A percentile compares a stretch with the other conserved stretches of the same genome.
phyloP scores from a whole-genome alignment of 2,329 filamentous ascomycete species.

The Metarhizium anisopliae region DNA sequence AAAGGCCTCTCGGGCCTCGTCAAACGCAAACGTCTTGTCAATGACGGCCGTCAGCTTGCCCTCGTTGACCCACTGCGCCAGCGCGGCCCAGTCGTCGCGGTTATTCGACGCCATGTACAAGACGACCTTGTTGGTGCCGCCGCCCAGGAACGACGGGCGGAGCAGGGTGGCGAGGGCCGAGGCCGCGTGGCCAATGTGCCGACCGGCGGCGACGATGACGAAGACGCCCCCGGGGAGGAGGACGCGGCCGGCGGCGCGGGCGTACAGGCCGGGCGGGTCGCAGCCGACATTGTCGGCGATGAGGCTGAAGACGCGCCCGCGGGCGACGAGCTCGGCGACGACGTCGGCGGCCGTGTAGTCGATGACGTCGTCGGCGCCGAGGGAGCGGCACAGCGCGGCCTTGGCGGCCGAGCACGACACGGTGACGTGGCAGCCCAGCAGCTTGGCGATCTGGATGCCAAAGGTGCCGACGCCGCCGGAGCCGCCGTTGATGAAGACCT shows the following conservation, averaged over 20 bases:
- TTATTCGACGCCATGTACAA: slow-evolving; percentile 30
- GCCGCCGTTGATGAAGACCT: slow-evolving; percentile 57
- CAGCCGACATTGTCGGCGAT: slow-evolving; percentile 53
- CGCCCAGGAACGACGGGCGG: slow-evolving; percentile 27
- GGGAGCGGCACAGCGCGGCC: slow-evolving; percentile 41
- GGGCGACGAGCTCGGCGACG: slow-evolving; percentile 33
- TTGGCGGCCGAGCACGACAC: slow-evolving; percentile 52
- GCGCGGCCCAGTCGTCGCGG: slow-evolving; percentile 34
- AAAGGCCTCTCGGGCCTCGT: slow-evolving; percentile 47
- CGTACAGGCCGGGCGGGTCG: slow-evolving; percentile 41
- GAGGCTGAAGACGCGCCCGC: slow-evolving; percentile 38
- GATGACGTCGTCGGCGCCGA: slow-evolving; percentile 58
- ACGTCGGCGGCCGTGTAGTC: slow-evolving; percentile 49
- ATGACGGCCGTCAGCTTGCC: slow-evolving; percentile 48
- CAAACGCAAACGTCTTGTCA: slow-evolving; percentile 46
- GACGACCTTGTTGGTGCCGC: slow-evolving; percentile 32
- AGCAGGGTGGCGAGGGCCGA: slow-evolving; percentile 17
- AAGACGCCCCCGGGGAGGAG: slow-evolving; percentile 38
- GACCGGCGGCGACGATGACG: slow-evolving; percentile 38
- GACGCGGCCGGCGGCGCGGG: slow-evolving; percentile 35
- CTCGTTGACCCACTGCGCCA: slow-evolving; percentile 47
- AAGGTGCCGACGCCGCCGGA: slow-evolving; percentile 54
- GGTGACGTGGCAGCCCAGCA: slow-evolving; percentile 50
- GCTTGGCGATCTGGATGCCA: slow-evolving; percentile 56
- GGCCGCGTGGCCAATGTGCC: slow-evolving; percentile 16